Evolutionary conservation across 495 filamentous ascomycete genomes (phyloP).

Genomic region (Daldinia vernicosa): DNA sequence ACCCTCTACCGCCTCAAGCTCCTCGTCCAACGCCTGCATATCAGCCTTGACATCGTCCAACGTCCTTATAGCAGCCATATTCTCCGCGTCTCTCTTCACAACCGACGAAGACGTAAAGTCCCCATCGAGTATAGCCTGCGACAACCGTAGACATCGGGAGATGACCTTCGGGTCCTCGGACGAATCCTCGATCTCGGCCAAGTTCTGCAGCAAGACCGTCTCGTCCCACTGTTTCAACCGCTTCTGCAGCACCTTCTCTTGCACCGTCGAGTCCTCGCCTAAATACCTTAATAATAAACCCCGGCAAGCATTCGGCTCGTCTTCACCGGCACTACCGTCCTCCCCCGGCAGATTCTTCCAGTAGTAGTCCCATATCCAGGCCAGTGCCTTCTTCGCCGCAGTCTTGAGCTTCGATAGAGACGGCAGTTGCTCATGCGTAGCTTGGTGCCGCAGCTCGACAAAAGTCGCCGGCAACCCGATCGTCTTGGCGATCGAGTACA

Average conservation of each 20-base stretch:
- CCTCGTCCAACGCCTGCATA: conserved; percentile 36
- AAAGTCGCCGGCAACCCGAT: conserved; percentile 83
- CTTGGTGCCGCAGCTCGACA: conserved; percentile 89
- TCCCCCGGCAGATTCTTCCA: conserved; percentile 65
- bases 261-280: conserved; percentile 22
- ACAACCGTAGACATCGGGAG: conserved; percentile 48
- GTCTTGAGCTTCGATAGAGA: conserved; percentile 72
- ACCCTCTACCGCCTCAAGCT: conserved; percentile 30
- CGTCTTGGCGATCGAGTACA: conserved; percentile 81
- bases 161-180: conserved; percentile 49
- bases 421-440: conserved; percentile 87
- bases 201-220: conserved; percentile 32
- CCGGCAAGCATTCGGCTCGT: conserved; percentile 28
- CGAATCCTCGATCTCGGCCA: conserved; percentile 48
- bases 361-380: conserved; percentile 90
- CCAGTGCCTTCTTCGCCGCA: conserved; percentile 71
- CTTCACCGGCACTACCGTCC: conserved; percentile 7
- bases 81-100: conserved; percentile 17
- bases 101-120: conserved; percentile 32
- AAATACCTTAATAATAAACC: conserved; percentile 44
- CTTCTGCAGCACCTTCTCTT: conserved; percentile 16
- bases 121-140: conserved; percentile 42
- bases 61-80: conserved; percentile 28
- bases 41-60: conserved; percentile 46
- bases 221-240: conserved; percentile 45